phyloP scores from a whole-genome alignment of 352 stramenopile genomes.

The Globisporangium cylindrosporum region DNA sequence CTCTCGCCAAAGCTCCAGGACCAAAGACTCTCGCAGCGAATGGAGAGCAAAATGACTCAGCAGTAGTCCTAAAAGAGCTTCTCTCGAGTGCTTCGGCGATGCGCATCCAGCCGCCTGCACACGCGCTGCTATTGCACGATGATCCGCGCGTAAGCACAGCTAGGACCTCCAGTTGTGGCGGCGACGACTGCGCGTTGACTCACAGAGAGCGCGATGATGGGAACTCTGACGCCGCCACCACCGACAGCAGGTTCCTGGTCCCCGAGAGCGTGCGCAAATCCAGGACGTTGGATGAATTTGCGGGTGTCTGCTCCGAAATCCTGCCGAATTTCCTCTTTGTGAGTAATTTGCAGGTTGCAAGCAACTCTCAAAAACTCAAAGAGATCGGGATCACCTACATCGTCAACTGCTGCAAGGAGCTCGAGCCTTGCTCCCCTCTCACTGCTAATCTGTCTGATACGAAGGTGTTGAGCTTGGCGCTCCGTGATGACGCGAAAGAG shows the following conservation, averaged over 20 bases:
- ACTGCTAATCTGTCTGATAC: neutral
- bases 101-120: slow-evolving; percentile 12
- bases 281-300: slow-evolving; percentile 31
- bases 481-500: slow-evolving; percentile 62
- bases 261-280: slow-evolving; percentile 69
- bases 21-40: neutral
- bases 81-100: neutral
- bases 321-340: slow-evolving; percentile 52
- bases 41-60: neutral
- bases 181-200: neutral
- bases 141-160: neutral
- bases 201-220: neutral
- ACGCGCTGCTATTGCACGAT: slow-evolving; percentile 1
- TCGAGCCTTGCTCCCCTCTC: slow-evolving; percentile 12
- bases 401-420: slow-evolving; percentile 54
- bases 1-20: neutral
- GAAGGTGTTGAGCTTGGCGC: slow-evolving; percentile 30
- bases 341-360: slow-evolving; percentile 47
- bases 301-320: slow-evolving; percentile 59
- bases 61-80: no score
- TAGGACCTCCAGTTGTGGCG: neutral
- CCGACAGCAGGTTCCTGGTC: slow-evolving; percentile 24
- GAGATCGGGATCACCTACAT: slow-evolving; percentile 50
- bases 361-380: slow-evolving; percentile 22
- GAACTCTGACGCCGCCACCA: neutral